Base-by-base conservation (phyloP, 2,329 filamentous ascomycete species). In the Bertia moriformis region DNA sequence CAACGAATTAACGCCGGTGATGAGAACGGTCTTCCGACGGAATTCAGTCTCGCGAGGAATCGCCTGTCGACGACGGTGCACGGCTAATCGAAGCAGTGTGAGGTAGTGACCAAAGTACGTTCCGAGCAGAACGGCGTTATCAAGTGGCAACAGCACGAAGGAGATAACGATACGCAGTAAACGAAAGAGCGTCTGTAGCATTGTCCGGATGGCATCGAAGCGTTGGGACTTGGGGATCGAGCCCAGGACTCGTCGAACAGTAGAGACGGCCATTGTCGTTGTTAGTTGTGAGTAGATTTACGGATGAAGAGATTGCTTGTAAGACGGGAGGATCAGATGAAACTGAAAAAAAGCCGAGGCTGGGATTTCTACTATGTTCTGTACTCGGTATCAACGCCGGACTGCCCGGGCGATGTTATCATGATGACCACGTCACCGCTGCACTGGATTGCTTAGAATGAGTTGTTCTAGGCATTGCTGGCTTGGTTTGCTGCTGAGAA, bases 1-100 rank as follows among this genome's bases (percentile, higher is more conserved):
- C 33, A 72, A 66, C 69, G 84, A 87, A 36, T 74, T 73, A 2
- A 86, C 66, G 2, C 83, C 82, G 0, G 82, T 86, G 32, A 88
- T 69, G 13, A 88, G 66, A 24, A 87, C 61, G 0, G 69, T 81
- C 40, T 65, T 67, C 10, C 10, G 32, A 17, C 17, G 17, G 32
- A 35, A 35, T 7, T 35, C 1, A 60, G 59, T 22, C 10, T 35
- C 15, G 7, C 15, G 10, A 7, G 17, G 17, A 13, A 15, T 56
- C 53, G 47, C 62, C 63, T 4, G 49, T 51, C 2, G 57, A 51
- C 41, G 56, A 49, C 12, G 46, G 44, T 3, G 51, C 48, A 14
- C 48, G 48, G 15, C 42, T 46, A 43, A 51, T 44, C 22, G 50
- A 49, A 39, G 32, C 17, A 7, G 12, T 7, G 10, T 7, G 32